Percentiles rank a stretch among this genome's conserved stretches.
These are phyloP conservation scores for Penicillium aurantiogriseum DNA, from an alignment of 2,329 filamentous ascomycete genomes.

Conservation along the genomic window DNA sequence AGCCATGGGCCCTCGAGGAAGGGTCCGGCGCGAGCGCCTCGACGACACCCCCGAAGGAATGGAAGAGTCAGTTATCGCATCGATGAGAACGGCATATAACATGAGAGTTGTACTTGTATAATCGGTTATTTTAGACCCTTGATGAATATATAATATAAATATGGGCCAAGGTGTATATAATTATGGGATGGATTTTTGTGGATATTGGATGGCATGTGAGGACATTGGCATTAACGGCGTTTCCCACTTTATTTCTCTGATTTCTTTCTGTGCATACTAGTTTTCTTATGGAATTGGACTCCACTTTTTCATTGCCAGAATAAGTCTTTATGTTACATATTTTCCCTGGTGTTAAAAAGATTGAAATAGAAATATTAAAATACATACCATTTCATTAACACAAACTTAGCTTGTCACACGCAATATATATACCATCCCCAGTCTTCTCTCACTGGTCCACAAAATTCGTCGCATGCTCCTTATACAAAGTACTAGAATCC, in stretches of 20 bases:
- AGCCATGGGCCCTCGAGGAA: constrained; percentile 14
- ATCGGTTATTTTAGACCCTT: neutral
- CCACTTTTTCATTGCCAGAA: neutral
- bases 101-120: neutral
- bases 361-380: neutral
- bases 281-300: too few species aligned
- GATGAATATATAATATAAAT: neutral
- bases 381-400: neutral
- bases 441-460: constrained; percentile 49
- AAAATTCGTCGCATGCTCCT: constrained; percentile 49
- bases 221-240: neutral
- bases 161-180: neutral
- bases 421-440: neutral
- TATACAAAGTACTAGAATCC: constrained; percentile 51
- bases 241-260: neutral
- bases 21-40: neutral
- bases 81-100: neutral
- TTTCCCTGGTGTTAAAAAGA: neutral
- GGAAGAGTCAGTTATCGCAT: constrained; percentile 1
- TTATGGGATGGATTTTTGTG: neutral
- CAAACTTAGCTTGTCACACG: neutral
- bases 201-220: neutral
- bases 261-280: neutral
- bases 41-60: constrained; percentile 16
- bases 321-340: neutral